Conservation (phyloP, 2,329 filamentous ascomycete genomes). For the Ophiognomonia clavigignenti-juglandacearum region DNA sequence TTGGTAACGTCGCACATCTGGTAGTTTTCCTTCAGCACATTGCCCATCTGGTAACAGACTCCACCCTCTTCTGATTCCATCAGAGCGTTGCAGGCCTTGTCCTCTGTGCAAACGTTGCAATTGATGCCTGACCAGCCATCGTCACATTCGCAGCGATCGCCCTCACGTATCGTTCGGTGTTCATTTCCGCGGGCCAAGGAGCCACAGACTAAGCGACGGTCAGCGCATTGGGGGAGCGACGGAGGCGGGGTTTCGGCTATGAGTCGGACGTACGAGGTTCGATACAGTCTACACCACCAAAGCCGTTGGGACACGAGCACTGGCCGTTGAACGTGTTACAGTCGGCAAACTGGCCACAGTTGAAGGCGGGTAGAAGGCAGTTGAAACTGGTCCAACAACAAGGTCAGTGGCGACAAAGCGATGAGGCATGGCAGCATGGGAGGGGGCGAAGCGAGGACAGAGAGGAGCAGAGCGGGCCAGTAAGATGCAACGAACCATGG, state of each 20-base stretch:
- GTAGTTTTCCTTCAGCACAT: constrained; percentile 90
- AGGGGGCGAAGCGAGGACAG: neutral
- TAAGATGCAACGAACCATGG: constrained; percentile 71
- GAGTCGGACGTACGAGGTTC: constrained; percentile 56
- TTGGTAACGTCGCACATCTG: constrained; percentile 99
- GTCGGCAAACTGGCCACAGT: constrained; percentile 82
- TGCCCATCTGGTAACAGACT: constrained; percentile 86
- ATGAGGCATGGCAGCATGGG: neutral
- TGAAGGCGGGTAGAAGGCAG: constrained; percentile 89
- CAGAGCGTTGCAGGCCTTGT: constrained; percentile 80
- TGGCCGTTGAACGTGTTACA: constrained; percentile 90
- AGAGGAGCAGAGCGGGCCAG: constrained; percentile 17
- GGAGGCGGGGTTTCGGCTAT: neutral
- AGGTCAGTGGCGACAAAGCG: constrained; percentile 17
- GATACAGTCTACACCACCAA: constrained; percentile 90
- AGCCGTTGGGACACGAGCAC: constrained; percentile 87
- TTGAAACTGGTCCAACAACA: constrained; percentile 67
- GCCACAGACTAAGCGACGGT: constrained; percentile 62
- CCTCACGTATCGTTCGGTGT: constrained; percentile 70
- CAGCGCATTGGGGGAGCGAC: neutral
- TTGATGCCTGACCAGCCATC: constrained; percentile 96
- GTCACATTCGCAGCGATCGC: constrained; percentile 74
- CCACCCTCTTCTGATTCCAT: constrained; percentile 80
- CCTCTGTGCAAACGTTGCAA: constrained; percentile 87
- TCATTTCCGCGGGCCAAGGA: constrained; percentile 71